Percentiles rank a stretch among this genome's conserved stretches.
These are phyloP conservation scores for Auxenochlorella protothecoides DNA, from an alignment of 139 green algal genomes.

Conservation along the genomic window DNA sequence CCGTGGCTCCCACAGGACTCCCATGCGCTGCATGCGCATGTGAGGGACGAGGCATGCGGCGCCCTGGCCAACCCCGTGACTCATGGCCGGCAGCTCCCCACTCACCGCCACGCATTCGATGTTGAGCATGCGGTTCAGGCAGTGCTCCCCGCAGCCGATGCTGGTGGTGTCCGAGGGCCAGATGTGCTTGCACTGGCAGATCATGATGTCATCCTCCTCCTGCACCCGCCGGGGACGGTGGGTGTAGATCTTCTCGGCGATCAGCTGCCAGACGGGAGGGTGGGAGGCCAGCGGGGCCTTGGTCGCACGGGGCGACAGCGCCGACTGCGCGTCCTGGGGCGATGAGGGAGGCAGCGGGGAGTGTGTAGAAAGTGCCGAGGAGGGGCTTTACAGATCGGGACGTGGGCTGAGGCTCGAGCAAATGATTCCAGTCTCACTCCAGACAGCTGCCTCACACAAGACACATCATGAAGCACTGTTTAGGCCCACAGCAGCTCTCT, in stretches of 20 bases:
- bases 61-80: too few species aligned
- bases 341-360: too few species aligned
- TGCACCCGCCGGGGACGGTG: slow-evolving; percentile 62
- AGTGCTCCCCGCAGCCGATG: slow-evolving; percentile 74
- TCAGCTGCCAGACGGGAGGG: slow-evolving; percentile 71
- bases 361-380: background rate
- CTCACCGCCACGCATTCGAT: slow-evolving; percentile 79
- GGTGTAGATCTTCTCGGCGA: slow-evolving; percentile 68
- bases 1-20: too few species aligned
- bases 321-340: too few species aligned
- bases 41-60: too few species aligned
- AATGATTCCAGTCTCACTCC: too few species aligned
- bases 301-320: background rate
- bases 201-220: slow-evolving; percentile 90
- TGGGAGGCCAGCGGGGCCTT: background rate
- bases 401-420: too few species aligned
- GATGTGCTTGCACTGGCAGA: slow-evolving; percentile 75
- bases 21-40: too few species aligned
- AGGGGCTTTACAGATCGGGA: background rate
- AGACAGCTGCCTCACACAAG: too few species aligned
- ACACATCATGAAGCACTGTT: too few species aligned
- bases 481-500: too few species aligned
- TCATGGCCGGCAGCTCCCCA: background rate
- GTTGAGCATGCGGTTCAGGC: slow-evolving; percentile 90
- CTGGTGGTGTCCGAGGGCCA: slow-evolving; percentile 11